phyloP scores from a whole-genome alignment of 305 asterid genomes.

The Vinca major region DNA sequence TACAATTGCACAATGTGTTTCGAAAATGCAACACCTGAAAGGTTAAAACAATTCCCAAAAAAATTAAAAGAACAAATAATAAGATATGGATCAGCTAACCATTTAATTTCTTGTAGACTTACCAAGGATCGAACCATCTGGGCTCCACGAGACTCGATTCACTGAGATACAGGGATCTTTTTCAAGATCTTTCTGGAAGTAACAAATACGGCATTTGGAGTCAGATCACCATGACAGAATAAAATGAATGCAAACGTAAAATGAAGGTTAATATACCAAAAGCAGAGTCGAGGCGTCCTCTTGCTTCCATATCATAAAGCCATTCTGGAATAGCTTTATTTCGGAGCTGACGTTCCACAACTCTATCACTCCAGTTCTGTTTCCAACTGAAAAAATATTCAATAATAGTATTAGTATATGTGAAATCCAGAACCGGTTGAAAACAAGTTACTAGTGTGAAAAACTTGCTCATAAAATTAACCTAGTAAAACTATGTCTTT shows the following conservation, averaged over 20 bases:
- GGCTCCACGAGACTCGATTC: slow-evolving; percentile 50
- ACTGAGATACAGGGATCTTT: slow-evolving; percentile 29
- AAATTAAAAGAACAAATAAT: not conserved
- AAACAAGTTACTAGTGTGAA: not conserved
- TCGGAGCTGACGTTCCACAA: slow-evolving; percentile 46
- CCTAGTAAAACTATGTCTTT: slow-evolving; percentile 58
- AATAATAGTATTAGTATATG: slow-evolving; percentile 9
- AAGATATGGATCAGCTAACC: slow-evolving; percentile 5
- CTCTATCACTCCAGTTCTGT: slow-evolving; percentile 36
- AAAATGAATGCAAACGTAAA: slow-evolving; percentile 1
- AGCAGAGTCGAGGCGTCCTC: slow-evolving; percentile 21
- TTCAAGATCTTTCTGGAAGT: slow-evolving; percentile 32
- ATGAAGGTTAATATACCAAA: slow-evolving; percentile 26
- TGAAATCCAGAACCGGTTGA: slow-evolving; percentile 9
- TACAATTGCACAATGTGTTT: slow-evolving; percentile 32
- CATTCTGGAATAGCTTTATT: slow-evolving; percentile 30
- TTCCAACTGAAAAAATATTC: slow-evolving; percentile 42
- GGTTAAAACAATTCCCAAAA: slow-evolving; percentile 8
- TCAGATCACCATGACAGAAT: not conserved
- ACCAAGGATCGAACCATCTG: slow-evolving; percentile 54
- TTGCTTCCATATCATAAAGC: slow-evolving; percentile 28
- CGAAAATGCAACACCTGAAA: slow-evolving; percentile 53
- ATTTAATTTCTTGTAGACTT: slow-evolving; percentile 14
- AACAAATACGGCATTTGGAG: not conserved
- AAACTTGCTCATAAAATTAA: slow-evolving; percentile 13